Evolutionary conservation across 176 grass and related monocot genomes (phyloP).

Genomic region (Eragrostis curvula): DNA sequence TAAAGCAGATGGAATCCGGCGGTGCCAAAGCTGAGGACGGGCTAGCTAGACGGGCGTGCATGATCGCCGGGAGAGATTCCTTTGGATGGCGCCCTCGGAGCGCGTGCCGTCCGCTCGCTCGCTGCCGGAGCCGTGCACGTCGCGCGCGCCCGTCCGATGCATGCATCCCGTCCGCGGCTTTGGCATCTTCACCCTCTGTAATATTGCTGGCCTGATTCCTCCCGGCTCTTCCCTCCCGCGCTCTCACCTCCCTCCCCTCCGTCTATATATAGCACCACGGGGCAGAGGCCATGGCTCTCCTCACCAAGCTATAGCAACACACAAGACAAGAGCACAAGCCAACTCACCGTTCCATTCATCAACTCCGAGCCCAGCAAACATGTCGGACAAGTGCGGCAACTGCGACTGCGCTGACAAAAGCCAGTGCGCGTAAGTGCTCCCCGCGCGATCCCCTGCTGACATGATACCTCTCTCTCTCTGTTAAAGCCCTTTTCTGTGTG

Average conservation of each 20-base stretch:
- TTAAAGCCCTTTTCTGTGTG: too few relatives aligned
- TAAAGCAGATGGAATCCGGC: too few relatives aligned
- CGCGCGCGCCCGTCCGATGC: background rate
- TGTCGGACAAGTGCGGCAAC: conserved; percentile 84
- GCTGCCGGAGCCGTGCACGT: background rate
- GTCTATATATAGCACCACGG: conserved; percentile 21
- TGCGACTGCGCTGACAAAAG: conserved; percentile 87
- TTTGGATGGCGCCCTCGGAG: background rate
- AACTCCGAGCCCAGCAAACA: conserved; percentile 9
- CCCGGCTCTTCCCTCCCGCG: background rate
- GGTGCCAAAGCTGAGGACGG: too few relatives aligned
- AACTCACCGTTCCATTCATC: background rate
- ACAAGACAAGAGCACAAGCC: background rate
- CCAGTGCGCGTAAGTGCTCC: conserved; percentile 64
- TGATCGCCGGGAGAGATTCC: conserved; percentile 26
- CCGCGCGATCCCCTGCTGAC: background rate
- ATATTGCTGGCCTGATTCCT: background rate
- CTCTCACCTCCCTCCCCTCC: background rate
- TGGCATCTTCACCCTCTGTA: background rate
- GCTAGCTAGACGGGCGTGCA: background rate
- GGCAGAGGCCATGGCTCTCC: conserved; percentile 30
- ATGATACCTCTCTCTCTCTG: background rate
- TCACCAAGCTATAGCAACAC: background rate
- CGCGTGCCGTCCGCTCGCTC: background rate
- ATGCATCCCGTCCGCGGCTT: background rate